These are phyloP conservation scores for Apium graveolens DNA, from an alignment of 129 eudicot genomes.

Conservation along the genomic window DNA sequence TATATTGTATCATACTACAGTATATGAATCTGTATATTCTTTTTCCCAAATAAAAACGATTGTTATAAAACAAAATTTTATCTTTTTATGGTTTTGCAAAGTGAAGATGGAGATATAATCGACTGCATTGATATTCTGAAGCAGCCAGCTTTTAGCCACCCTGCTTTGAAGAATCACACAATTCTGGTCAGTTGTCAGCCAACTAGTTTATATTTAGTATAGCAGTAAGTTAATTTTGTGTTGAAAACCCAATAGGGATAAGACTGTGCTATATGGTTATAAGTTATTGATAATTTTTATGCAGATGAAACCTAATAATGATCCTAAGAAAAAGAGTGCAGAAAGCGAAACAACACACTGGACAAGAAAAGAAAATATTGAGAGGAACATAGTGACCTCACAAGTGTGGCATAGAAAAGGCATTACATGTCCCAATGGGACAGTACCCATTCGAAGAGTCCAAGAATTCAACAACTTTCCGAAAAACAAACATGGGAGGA, in stretches of 20 bases:
- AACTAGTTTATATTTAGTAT: not conserved
- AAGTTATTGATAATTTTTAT: not conserved
- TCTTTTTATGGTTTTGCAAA: constrained; percentile 13
- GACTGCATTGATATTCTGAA: constrained; percentile 48
- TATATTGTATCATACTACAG: too few species aligned
- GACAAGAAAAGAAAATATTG: not conserved
- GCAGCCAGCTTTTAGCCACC: constrained; percentile 65
- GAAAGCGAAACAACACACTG: not conserved
- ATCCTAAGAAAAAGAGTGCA: not conserved
- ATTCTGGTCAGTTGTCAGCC: constrained; percentile 33
- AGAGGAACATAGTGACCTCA: not conserved
- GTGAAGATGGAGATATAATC: constrained; percentile 46
- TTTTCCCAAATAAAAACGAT: too few species aligned
- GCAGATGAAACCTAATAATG: not conserved
- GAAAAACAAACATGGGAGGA: not conserved
- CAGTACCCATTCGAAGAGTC: constrained; percentile 1
- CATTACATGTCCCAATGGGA: not conserved
- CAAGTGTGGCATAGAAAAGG: constrained; percentile 8
- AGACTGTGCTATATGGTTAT: not conserved
- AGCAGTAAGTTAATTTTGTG: not conserved
- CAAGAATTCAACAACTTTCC: not conserved
- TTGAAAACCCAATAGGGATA: not conserved
- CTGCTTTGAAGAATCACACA: constrained; percentile 41
- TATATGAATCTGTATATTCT: too few species aligned
- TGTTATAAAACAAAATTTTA: too few species aligned